Evolutionary conservation across 129 eudicot genomes (phyloP).

Genomic region (Ambrosia trifida): DNA sequence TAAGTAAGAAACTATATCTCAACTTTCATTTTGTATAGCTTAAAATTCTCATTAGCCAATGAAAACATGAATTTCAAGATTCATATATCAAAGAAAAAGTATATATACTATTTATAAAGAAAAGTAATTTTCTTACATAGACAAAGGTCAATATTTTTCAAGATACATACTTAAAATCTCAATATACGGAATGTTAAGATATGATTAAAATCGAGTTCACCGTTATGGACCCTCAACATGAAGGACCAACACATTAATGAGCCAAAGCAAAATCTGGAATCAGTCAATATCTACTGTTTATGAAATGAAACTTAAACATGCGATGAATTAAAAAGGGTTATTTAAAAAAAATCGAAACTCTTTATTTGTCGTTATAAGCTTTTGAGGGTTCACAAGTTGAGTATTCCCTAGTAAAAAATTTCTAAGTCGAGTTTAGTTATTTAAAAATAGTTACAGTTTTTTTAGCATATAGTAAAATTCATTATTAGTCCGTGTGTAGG

Average conservation of each 20-base stretch:
- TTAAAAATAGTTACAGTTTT: neutral
- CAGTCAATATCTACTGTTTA: conserved; percentile 25
- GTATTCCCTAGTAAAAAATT: neutral
- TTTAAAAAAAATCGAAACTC: conserved; percentile 35
- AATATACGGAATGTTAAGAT: neutral
- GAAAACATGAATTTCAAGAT: neutral
- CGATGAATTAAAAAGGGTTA: conserved; percentile 36
- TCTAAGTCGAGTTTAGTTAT: neutral
- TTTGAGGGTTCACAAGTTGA: neutral
- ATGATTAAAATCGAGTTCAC: neutral
- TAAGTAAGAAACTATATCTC: neutral
- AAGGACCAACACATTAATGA: conserved; percentile 39
- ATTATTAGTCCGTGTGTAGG: no score
- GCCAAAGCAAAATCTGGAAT: conserved; percentile 41
- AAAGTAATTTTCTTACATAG: neutral
- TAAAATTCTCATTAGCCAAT: neutral
- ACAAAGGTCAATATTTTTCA: neutral
- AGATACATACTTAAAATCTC: neutral
- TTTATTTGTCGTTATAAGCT: conserved; percentile 19
- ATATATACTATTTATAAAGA: no score
- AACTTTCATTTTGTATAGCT: neutral
- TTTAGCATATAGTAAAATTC: no score
- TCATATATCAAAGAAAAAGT: neutral
- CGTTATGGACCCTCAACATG: conserved; percentile 18
- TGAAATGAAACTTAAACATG: conserved; percentile 38